Conservation (phyloP, 1,284 basidiomycete species). For the Paramarasmius palmivorus region DNA sequence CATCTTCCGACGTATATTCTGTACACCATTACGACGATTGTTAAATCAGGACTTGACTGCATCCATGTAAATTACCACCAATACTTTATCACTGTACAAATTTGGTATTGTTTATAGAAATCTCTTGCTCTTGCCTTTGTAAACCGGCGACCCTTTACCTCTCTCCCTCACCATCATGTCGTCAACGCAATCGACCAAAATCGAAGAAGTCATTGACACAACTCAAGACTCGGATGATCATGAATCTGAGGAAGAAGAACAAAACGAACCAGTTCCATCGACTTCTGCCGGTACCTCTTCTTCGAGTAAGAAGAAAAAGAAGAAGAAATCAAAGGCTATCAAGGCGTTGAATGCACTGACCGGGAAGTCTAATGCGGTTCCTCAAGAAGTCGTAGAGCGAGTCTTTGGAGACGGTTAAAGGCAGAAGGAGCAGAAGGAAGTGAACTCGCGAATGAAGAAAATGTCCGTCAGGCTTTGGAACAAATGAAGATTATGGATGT, state of each 20-base stretch:
- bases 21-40: too few relatives aligned
- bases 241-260: slow-evolving; percentile 34
- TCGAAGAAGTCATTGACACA: slow-evolving; percentile 44
- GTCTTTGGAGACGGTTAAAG: slow-evolving; percentile 63
- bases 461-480: slow-evolving; percentile 60
- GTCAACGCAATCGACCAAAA: slow-evolving; percentile 31
- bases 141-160: too few relatives aligned
- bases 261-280: slow-evolving; percentile 22
- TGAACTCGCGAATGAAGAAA: slow-evolving; percentile 54
- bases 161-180: slow-evolving; percentile 1
- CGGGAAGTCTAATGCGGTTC: slow-evolving; percentile 49
- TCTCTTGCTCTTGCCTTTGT: too few relatives aligned
- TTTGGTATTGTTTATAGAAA: too few relatives aligned
- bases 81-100: too few relatives aligned
- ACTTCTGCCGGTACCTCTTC: slow-evolving; percentile 32
- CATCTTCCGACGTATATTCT: too few relatives aligned
- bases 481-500: slow-evolving; percentile 76
- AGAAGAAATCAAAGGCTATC: slow-evolving; percentile 69
- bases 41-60: too few relatives aligned
- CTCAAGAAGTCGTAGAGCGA: slow-evolving; percentile 58
- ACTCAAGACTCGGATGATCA: slow-evolving; percentile 28
- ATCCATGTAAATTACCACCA: too few relatives aligned
- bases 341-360: slow-evolving; percentile 52
- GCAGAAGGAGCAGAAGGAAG: slow-evolving; percentile 51
- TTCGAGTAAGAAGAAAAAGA: slow-evolving; percentile 74